Base-by-base conservation (phyloP, 176 grass and related monocot species). In the Tillandsia leiboldiana region DNA sequence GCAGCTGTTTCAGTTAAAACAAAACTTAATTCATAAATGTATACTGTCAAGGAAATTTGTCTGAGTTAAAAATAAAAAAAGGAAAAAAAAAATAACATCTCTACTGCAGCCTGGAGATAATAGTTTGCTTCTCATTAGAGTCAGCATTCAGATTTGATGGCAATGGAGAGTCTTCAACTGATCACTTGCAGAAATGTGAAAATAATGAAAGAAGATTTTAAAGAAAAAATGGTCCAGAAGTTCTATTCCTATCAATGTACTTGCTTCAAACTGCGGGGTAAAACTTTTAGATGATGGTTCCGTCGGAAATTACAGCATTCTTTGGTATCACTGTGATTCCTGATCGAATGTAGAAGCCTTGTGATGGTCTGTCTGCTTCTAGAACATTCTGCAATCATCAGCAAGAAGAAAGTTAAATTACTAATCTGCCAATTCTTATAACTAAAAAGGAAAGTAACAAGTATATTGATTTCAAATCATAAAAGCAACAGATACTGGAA, bases 321-420 rank as follows among this genome's bases (percentile, higher is more conserved):
- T 70, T 70, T 12, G 22, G 50, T 5, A 70, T 4, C 27, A 70
- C 68, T 26, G 22, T 52, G 50, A 70, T 70, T 27, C 68, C 68
- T 7, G 68, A 70, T 20, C 68, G 49, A 52, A 70, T 70, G 26
- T 53, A 70, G 50, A 70, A 70, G 9, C 68, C 68, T 52, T 70
- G 50, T 26, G 9, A 9, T 70, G 68, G 50, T 23, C 68, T 70
- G 53, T 70, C 68, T 52, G 68, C 68, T 70, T 70, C 68, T 54
- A 28, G 10, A 7, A 70, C 50, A 28, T 50, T 50, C 68, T 70
- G 68, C 56, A 61, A 8, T 18, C 14, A 61, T 42, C 2, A n/a
- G 56, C 15, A 61, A 23, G 13, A 61, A 17, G 22, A 61, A 17
- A 42, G 5, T 42, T 42, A 42, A 42, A 4, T 42, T 42, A 42